These are phyloP conservation scores for Parastagonospora nodorum DNA, from an alignment of 2,329 filamentous ascomycete genomes.

Conservation along the genomic window DNA sequence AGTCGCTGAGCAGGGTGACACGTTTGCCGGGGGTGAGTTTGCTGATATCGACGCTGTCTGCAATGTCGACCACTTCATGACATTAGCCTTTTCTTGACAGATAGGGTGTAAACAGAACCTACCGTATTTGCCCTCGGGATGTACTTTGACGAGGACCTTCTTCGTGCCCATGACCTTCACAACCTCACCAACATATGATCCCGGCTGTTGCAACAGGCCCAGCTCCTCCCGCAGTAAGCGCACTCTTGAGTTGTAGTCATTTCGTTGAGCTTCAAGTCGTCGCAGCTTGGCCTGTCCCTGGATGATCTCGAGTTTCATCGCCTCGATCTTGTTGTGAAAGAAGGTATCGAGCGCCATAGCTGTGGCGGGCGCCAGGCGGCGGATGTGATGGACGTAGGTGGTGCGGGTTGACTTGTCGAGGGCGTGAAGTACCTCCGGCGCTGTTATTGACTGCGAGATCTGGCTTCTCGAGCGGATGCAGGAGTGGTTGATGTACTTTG, in stretches of 20 bases:
- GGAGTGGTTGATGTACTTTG: not conserved
- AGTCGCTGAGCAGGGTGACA: conserved; percentile 93
- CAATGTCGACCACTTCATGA: conserved; percentile 83
- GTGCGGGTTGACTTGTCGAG: conserved; percentile 1
- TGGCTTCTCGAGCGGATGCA: too few species aligned
- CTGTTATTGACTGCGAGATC: too few species aligned
- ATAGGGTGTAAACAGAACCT: conserved; percentile 41
- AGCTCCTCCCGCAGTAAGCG: conserved; percentile 93
- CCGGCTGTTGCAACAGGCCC: conserved; percentile 92
- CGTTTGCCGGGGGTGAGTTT: conserved; percentile 98
- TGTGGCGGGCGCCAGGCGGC: conserved; percentile 45
- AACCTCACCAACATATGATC: conserved; percentile 98
- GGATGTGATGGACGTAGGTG: conserved; percentile 1
- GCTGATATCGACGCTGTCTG: conserved; percentile 89
- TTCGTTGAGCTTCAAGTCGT: conserved; percentile 94
- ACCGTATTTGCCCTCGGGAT: conserved; percentile 99
- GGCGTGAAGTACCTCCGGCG: too few species aligned
- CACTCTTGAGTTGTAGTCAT: conserved; percentile 98
- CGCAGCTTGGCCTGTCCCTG: conserved; percentile 95
- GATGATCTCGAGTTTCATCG: conserved; percentile 99
- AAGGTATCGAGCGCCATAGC: conserved; percentile 99
- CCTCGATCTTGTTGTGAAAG: conserved; percentile 99
- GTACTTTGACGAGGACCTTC: conserved; percentile 98
- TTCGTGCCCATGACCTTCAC: conserved; percentile 99
- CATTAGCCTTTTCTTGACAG: not conserved